These are phyloP conservation scores for Globisporangium parvum DNA, from an alignment of 352 stramenopile genomes.

Conservation along the genomic window DNA sequence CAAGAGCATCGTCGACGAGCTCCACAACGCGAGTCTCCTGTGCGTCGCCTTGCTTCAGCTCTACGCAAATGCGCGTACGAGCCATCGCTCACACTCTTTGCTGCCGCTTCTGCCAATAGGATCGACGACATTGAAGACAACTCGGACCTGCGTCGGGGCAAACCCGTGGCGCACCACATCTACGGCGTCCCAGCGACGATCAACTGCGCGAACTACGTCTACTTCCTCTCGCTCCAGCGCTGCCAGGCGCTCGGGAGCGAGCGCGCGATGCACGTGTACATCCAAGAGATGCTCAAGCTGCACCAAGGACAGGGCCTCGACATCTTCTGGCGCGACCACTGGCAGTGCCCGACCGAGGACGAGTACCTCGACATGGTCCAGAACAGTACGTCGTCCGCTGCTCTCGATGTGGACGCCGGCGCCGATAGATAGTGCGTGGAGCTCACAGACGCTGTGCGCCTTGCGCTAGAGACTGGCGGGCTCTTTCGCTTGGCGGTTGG, in stretches of 20 bases:
- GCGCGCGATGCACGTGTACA: conserved; percentile 88
- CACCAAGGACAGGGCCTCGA: conserved; percentile 95
- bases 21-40: conserved; percentile 96
- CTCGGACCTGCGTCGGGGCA: conserved; percentile 92
- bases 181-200: conserved; percentile 96
- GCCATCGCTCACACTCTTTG: not conserved
- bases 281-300: conserved; percentile 93
- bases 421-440: too few relatives aligned
- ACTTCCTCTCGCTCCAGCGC: conserved; percentile 94
- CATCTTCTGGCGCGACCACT: conserved; percentile 92
- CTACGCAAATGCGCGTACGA: not conserved
- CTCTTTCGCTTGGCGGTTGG: conserved; percentile 95
- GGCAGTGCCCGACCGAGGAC: conserved; percentile 86
- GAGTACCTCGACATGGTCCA: conserved; percentile 94
- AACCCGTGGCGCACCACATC: conserved; percentile 93
- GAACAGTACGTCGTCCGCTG: conserved; percentile 92
- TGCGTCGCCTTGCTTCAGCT: conserved; percentile 16
- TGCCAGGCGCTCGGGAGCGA: conserved; percentile 86
- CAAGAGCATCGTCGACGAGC: conserved; percentile 92
- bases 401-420: too few relatives aligned
- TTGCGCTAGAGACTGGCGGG: conserved; percentile 86
- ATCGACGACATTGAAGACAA: conserved; percentile 99
- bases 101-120: conserved; percentile 11
- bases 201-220: conserved; percentile 98
- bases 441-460: not conserved